Evolutionary conservation across 75 land plant genomes (phyloP).

Genomic region (Cryptomeria japonica): DNA sequence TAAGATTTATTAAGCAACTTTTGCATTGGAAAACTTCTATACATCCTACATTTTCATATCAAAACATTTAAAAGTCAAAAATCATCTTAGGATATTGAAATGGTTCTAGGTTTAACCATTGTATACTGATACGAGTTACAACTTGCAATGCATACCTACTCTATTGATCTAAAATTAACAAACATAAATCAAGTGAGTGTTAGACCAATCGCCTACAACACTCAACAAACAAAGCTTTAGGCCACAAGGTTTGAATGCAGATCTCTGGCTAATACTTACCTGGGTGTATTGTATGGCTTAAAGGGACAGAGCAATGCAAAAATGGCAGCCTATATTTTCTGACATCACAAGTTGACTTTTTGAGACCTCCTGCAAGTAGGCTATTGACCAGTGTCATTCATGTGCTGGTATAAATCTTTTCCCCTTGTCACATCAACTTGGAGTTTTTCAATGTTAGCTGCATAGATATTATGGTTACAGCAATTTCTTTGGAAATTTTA

Average conservation of each 20-base stretch:
- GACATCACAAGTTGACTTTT: neutral
- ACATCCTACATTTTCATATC: too few relatives aligned
- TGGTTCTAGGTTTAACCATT: too few relatives aligned
- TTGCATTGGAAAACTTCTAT: too few relatives aligned
- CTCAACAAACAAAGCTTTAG: neutral
- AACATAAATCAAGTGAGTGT: too few relatives aligned
- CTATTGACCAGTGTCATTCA: too few relatives aligned
- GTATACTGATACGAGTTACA: too few relatives aligned
- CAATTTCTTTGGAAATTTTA: neutral
- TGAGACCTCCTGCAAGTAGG: neutral
- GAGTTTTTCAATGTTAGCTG: neutral
- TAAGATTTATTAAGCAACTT: too few relatives aligned
- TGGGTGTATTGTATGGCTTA: neutral
- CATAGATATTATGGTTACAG: neutral
- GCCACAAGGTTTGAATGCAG: neutral
- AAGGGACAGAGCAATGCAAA: neutral
- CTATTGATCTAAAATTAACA: too few relatives aligned
- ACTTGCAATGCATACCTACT: too few relatives aligned
- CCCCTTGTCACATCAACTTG: neutral
- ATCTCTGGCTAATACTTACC: neutral
- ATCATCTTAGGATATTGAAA: too few relatives aligned
- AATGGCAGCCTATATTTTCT: neutral
- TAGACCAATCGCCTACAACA: neutral
- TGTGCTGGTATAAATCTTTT: neutral
- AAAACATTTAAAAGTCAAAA: too few relatives aligned